Conservation (phyloP, 495 filamentous ascomycete species). For the Cryomyces minteri region DNA sequence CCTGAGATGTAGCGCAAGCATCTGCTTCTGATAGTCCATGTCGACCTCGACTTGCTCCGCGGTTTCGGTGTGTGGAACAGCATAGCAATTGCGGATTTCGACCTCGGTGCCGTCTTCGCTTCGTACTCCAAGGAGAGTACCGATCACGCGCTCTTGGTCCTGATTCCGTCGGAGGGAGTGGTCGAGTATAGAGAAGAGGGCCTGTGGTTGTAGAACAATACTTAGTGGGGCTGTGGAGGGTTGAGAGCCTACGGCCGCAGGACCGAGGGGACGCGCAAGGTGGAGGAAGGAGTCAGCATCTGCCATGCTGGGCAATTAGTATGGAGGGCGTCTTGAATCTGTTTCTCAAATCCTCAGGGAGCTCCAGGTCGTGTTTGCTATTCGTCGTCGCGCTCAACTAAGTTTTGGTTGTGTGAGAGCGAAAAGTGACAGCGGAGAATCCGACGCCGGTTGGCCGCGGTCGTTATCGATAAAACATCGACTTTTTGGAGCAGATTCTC, state of each 20-base stretch:
- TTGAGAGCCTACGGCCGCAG: constrained; percentile 55
- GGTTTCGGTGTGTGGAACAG: constrained; percentile 93
- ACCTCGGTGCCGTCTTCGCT: constrained; percentile 93
- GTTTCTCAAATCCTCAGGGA: no score
- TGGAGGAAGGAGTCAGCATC: constrained; percentile 78
- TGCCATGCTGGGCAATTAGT: constrained; percentile 39
- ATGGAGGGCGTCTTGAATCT: no score
- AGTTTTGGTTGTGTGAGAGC: no score
- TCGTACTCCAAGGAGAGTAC: constrained; percentile 78
- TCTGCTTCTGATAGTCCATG: constrained; percentile 99
- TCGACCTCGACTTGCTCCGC: constrained; percentile 98
- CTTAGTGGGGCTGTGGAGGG: constrained; percentile 74
- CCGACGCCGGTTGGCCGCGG: no score
- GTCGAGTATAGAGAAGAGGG: constrained; percentile 92
- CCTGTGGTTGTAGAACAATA: constrained; percentile 90
- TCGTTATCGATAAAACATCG: no score
- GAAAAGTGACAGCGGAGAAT: no score
- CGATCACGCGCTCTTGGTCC: constrained; percentile 87
- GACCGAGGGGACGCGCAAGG: constrained; percentile 78
- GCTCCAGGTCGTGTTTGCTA: no score
- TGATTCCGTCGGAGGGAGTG: constrained; percentile 81
- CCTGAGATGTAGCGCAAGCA: constrained; percentile 84
- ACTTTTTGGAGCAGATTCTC: no score
- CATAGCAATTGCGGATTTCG: constrained; percentile 87
- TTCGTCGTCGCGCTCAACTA: no score